Base-by-base conservation (phyloP, 495 filamentous ascomycete genomes). In the Penicillium diatomitis region DNA sequence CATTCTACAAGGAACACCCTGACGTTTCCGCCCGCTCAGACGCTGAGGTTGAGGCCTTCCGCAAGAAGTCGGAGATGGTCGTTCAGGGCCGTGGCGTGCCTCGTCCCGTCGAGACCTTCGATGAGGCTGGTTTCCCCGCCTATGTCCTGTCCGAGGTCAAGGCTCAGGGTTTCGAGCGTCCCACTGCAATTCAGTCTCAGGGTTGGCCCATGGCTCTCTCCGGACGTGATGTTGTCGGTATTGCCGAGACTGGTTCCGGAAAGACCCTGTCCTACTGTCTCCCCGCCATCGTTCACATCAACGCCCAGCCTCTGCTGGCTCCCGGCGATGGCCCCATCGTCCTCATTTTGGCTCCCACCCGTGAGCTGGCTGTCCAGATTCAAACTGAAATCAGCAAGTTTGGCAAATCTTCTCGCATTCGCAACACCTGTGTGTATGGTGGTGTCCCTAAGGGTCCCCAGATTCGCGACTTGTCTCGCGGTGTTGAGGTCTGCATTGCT, bases 381-480 rank as follows among this genome's bases (percentile, higher is more conserved):
- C 92, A 98, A 70, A 83, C 87, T 62, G 96, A 98, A 67, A 97
- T 94, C 76, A 96, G 94, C 88, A 99, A 96, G 67, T 98, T 96
- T 60, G 92, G 92, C 56, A 95, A 95, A 73, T 96, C 90, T 3
- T 98, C 92, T 32, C 85, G 91, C 47, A 98, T 98, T 63, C 86
- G 92, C 61, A 98, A 98, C 74, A 98, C 92, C 41, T 98, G 92
- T 74, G 90, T 98, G 40, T 98, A 98, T 69, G 92, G 92, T 62
- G 92, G 92, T 81, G 92, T 98, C 48, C 92, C 92, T 52, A 95
- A 95, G 69, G 92, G 92, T 50, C 85, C 85, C 42, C 92, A 98
- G 63, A 96, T 96, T 52, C 85, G 92, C 60, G 92, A 98, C 60
- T 83, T 98, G 46, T 80, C 87, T 56, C 77, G 95, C 48, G 92